A percentile compares a stretch with the other conserved stretches of the same genome.
phyloP scores from a whole-genome alignment of 169 alveolate genomes.

The Ichthyophthirius multifiliis region DNA sequence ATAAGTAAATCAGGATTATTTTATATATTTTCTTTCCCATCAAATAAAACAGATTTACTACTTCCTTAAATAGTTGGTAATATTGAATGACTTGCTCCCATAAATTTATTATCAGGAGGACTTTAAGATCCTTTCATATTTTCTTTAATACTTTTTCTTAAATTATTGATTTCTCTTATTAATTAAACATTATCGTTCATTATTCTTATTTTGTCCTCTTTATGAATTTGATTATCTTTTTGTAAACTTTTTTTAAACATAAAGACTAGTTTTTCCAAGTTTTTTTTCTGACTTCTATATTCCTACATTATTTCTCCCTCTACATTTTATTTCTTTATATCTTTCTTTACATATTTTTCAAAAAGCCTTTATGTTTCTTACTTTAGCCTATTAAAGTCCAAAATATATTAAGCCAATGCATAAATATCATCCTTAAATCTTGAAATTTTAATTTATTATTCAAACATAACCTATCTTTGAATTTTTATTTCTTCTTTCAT shows the following conservation, averaged over 20 bases:
- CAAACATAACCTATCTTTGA: conserved; percentile 24
- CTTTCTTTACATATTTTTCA: conserved; percentile 12
- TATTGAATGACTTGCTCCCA: neutral
- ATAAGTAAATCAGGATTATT: too few relatives aligned
- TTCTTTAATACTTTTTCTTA: conserved; percentile 77
- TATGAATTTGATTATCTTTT: conserved; percentile 81
- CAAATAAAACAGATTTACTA: neutral
- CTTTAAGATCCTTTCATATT: neutral
- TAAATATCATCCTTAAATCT: conserved; percentile 34
- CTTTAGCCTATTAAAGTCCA: conserved; percentile 14
- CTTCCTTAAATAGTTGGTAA: neutral
- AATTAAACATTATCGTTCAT: conserved; percentile 82
- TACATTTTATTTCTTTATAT: conserved; percentile 27
- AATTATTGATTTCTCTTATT: conserved; percentile 83
- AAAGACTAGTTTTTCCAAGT: conserved; percentile 83
- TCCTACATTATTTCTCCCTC: conserved; percentile 47
- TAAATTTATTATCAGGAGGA: neutral
- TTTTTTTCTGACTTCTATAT: conserved; percentile 62
- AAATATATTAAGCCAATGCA: conserved; percentile 18
- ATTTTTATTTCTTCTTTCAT: conserved; percentile 31
- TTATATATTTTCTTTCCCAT: too few relatives aligned
- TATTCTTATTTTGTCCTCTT: conserved; percentile 41
- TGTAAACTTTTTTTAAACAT: conserved; percentile 77
- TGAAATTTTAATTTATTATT: conserved; percentile 17
- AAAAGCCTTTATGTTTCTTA: neutral